Evolutionary conservation across 495 filamentous ascomycete genomes (phyloP).

Genomic region (Podospora fimiseda): DNA sequence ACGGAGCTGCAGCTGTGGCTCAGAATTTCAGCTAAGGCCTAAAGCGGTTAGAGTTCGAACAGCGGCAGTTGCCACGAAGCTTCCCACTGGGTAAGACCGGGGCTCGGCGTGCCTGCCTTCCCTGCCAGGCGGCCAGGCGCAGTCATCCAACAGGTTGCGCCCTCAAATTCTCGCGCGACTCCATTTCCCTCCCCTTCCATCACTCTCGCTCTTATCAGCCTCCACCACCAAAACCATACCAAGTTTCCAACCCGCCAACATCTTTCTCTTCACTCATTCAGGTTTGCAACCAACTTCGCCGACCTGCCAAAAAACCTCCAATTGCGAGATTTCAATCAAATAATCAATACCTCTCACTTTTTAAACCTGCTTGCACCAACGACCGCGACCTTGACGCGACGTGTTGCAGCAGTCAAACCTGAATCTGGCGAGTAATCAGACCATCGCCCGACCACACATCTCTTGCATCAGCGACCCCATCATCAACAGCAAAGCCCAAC

Average conservation of each 20-base stretch:
- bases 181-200: conserved; percentile 16
- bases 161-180: conserved; percentile 25
- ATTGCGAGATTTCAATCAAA: conserved; percentile 5
- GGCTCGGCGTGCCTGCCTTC: background rate
- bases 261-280: conserved; percentile 16
- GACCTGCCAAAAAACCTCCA: conserved; percentile 23
- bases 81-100: background rate
- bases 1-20: background rate
- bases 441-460: background rate
- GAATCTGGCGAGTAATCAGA: background rate
- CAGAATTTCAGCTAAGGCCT: background rate
- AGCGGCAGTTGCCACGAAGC: background rate
- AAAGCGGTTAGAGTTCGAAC: background rate
- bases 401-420: conserved; percentile 6
- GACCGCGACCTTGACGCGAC: conserved; percentile 17
- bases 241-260: background rate
- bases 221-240: conserved; percentile 11
- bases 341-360: background rate
- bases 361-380: conserved; percentile 6
- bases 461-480: conserved; percentile 6
- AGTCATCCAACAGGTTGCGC: conserved; percentile 13
- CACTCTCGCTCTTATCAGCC: conserved; percentile 15
- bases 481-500: conserved; percentile 5
- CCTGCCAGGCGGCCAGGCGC: background rate
- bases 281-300: conserved; percentile 42